Evolutionary conservation across 2,329 filamentous ascomycete species (phyloP).

Genomic region (Huntiella abstrusa): DNA sequence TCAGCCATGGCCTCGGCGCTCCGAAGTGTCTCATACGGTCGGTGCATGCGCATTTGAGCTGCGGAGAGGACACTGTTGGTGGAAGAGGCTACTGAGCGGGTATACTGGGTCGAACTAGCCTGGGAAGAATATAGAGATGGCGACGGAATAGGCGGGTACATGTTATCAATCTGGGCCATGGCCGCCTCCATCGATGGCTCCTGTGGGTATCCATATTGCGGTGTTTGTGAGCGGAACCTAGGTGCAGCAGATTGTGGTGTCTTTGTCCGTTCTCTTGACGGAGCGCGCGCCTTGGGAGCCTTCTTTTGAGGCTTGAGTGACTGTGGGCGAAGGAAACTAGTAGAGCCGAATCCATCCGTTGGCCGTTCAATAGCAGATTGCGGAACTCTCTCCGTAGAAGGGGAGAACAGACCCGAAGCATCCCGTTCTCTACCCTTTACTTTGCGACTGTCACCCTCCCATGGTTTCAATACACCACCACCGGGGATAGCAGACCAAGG

Average conservation of each 20-base stretch:
- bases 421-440: neutral
- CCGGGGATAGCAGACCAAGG: neutral
- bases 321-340: no score
- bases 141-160: slow-evolving; percentile 9
- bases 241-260: neutral
- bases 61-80: neutral
- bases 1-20: slow-evolving; percentile 7
- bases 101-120: slow-evolving; percentile 2
- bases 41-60: neutral
- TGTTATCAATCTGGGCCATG: slow-evolving; percentile 4
- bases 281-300: neutral
- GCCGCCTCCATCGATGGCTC: neutral
- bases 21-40: slow-evolving; percentile 7
- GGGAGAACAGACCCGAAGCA: neutral
- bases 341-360: neutral
- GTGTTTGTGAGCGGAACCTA: neutral
- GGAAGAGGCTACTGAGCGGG: neutral
- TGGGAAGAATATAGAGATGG: slow-evolving; percentile 9
- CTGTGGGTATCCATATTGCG: neutral
- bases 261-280: neutral
- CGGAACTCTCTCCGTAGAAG: neutral
- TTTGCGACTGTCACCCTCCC: neutral
- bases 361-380: neutral
- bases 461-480: neutral
- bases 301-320: neutral